These are phyloP conservation scores for Polymyxa betae DNA, from an alignment of 208 protist species.

Conservation along the genomic window DNA sequence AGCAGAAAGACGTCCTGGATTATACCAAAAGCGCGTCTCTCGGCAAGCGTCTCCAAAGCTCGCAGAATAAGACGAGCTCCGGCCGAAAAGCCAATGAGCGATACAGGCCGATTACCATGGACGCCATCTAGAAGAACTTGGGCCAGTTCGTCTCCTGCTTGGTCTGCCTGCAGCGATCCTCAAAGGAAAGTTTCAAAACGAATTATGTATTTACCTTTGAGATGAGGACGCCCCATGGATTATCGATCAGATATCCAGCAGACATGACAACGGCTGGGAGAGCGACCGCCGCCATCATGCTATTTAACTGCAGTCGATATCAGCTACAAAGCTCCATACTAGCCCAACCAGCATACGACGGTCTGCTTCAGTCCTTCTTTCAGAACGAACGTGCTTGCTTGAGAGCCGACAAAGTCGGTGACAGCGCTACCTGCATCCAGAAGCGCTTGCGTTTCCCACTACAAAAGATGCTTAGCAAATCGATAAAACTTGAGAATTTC, in stretches of 20 bases:
- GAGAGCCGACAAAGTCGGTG: neutral
- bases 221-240: conserved; percentile 38
- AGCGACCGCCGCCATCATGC: neutral
- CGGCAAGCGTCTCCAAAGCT: neutral
- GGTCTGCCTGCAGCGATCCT: neutral
- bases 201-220: neutral
- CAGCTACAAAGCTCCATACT: neutral
- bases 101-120: conserved; percentile 4
- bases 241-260: conserved; percentile 38
- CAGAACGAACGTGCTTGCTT: conserved; percentile 15
- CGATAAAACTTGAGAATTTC: neutral
- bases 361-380: neutral
- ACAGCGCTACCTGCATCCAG: conserved; percentile 1
- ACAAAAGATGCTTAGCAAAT: neutral
- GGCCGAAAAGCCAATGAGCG: conserved; percentile 7
- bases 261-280: conserved; percentile 23
- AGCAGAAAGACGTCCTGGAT: conserved; percentile 39
- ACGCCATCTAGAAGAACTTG: neutral
- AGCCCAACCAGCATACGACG: neutral
- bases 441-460: conserved; percentile 29
- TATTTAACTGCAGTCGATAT: neutral
- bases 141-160: conserved; percentile 12
- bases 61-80: conserved; percentile 15
- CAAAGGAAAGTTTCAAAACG: neutral
- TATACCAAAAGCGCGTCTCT: neutral